Evolutionary conservation across 2,329 filamentous ascomycete species (phyloP), one percentile per base, ranked within the genome.

Genomic region (Beauveria australis): DNA sequence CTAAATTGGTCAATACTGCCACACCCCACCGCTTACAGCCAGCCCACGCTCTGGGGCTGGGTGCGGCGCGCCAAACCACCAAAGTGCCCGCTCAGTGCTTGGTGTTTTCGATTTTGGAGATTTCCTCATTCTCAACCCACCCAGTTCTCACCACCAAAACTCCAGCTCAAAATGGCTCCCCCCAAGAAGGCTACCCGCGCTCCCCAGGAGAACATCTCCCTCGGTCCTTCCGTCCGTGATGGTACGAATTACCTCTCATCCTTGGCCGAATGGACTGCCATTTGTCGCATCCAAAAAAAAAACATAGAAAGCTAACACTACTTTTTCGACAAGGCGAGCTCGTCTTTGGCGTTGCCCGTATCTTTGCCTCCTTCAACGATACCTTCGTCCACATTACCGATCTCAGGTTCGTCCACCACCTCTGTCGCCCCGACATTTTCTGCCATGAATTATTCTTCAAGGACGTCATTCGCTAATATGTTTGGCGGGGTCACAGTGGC

Each of bases 361-460:
- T 97, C 84, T 76, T 97, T 81, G 92, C 92, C 74, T 96, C 91
- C 68, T 92, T 92, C 86, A 92, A 92, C 82, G 89, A 92, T 75
- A 92, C 89, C 77, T 92, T 92, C 83, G 94, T 99, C 78, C 94
- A 99, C 84, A 91, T 99, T 77, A 99, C 94, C 84, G 94, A 97
- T 96, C 91, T 99, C 79, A 88, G 83, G 89, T 92, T 80, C 77
- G 85, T 84, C 73, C 10, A 24, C 22, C 2, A 37, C 14, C 33
- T 5, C 16, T 16, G 33, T 37, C 14, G n/a, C 14, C 14, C 33
- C 33, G 12, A 14, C 33, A 37, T 37, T 5, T 37, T 6, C 14
- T 37, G 14, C 33, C 14, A 37, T 37, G 12, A 5, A 10, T 16
- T 16, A 37, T 16, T 37, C 12, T 16, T 37, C 33, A 16, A 37